Conservation (phyloP, 1,139 yeast species). For the Schwanniomyces etchellsii region DNA sequence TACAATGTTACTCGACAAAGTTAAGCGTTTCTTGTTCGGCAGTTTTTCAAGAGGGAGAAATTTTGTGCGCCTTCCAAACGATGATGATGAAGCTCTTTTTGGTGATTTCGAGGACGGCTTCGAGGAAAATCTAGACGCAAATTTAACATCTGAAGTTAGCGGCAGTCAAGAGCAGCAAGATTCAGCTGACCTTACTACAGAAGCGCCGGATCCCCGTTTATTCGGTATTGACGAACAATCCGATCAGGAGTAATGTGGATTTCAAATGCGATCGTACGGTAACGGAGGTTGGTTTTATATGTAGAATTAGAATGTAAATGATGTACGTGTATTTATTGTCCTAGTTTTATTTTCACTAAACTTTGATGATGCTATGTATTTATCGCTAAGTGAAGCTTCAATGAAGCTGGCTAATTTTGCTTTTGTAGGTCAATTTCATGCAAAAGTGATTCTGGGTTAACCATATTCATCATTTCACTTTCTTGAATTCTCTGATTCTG, state of each 20-base stretch:
- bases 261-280: too few relatives aligned
- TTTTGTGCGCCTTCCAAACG: conserved; percentile 40
- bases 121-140: not conserved
- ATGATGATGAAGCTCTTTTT: conserved; percentile 41
- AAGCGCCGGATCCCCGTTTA: conserved; percentile 24
- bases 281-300: too few relatives aligned
- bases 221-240: conserved; percentile 35
- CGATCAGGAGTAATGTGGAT: conserved; percentile 24
- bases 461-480: conserved; percentile 60
- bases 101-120: conserved; percentile 3
- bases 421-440: conserved; percentile 54
- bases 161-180: not conserved
- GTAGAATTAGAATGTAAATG: too few relatives aligned
- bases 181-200: not conserved
- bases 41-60: conserved; percentile 18
- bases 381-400: too few relatives aligned
- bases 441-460: conserved; percentile 58
- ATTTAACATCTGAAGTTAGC: not conserved
- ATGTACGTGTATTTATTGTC: too few relatives aligned
- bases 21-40: conserved; percentile 30
- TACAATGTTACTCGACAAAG: conserved; percentile 27
- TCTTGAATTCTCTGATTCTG: conserved; percentile 53
- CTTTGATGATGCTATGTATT: too few relatives aligned
- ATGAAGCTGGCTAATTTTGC: conserved; percentile 15
- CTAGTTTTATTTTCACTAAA: too few relatives aligned